Evolutionary conservation across 441 rosid species (phyloP).

Genomic region (Syzygium malaccense): DNA sequence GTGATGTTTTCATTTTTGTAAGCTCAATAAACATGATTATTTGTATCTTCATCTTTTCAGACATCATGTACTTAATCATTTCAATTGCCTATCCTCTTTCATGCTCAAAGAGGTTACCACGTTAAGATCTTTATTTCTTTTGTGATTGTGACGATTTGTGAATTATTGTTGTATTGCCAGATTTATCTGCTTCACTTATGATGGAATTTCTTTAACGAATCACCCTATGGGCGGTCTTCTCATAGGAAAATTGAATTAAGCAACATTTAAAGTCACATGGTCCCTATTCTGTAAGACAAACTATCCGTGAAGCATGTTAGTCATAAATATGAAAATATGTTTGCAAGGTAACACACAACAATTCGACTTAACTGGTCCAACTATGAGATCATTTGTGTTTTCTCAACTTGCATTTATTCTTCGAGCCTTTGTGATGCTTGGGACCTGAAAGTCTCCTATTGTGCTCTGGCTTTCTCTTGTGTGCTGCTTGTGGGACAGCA

Average conservation of each 20-base stretch:
- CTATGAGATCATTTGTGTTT: neutral
- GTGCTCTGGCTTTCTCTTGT: neutral
- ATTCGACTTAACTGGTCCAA: neutral
- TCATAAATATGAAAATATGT: neutral
- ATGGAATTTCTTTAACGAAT: neutral
- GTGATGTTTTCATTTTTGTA: conserved; percentile 9
- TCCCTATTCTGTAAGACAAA: neutral
- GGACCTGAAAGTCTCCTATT: neutral
- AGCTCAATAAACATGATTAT: neutral
- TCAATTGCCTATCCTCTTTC: neutral
- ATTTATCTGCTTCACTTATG: neutral
- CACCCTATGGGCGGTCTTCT: neutral
- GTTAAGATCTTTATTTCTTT: neutral
- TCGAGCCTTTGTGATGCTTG: neutral
- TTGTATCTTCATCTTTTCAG: neutral
- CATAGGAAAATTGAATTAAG: neutral
- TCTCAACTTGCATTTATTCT: neutral
- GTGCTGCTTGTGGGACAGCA: neutral
- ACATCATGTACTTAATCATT: neutral
- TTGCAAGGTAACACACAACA: neutral
- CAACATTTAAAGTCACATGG: neutral
- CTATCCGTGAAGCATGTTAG: neutral
- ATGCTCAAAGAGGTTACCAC: neutral
- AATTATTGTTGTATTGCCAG: neutral
- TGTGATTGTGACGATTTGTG: neutral